These are phyloP conservation scores for Tolypocladium album DNA, from an alignment of 2,329 filamentous ascomycete genomes.

Conservation along the genomic window DNA sequence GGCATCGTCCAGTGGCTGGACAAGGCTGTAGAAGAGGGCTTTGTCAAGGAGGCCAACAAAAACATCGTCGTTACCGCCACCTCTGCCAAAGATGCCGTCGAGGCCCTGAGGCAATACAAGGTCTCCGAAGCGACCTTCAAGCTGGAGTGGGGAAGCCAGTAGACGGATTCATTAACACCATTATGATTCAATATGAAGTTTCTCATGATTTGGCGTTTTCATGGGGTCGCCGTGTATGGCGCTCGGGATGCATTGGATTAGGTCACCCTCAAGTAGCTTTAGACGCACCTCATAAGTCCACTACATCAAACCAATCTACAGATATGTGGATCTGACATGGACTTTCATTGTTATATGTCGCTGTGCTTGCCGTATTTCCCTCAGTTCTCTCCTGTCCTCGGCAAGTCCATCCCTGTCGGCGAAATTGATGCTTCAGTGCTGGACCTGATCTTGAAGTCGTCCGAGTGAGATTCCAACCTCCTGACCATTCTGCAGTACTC, in stretches of 20 bases:
- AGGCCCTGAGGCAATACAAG: conserved; percentile 61
- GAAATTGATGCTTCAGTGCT: no score
- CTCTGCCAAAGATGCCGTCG: conserved; percentile 61
- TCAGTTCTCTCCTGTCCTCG: not conserved
- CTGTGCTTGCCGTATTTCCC: not conserved
- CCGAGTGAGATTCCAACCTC: not conserved
- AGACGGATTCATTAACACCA: conserved; percentile 8
- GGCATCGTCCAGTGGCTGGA: conserved; percentile 74
- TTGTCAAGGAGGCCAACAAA: conserved; percentile 60
- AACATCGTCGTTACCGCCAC: conserved; percentile 70
- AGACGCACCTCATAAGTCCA: not conserved
- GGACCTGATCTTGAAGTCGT: no score
- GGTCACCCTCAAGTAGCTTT: not conserved
- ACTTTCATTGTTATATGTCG: no score
- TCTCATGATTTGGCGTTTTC: not conserved
- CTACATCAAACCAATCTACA: not conserved
- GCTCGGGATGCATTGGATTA: not conserved
- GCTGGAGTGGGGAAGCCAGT: conserved; percentile 68
- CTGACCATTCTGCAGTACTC: no score
- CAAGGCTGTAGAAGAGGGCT: conserved; percentile 64
- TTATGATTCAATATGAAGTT: not conserved
- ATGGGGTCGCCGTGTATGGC: not conserved
- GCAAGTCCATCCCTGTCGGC: no score
- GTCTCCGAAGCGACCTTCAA: conserved; percentile 66
- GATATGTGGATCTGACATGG: not conserved